Conservation (phyloP, 1,284 basidiomycete species). For the Leucoagaricus sp. region DNA sequence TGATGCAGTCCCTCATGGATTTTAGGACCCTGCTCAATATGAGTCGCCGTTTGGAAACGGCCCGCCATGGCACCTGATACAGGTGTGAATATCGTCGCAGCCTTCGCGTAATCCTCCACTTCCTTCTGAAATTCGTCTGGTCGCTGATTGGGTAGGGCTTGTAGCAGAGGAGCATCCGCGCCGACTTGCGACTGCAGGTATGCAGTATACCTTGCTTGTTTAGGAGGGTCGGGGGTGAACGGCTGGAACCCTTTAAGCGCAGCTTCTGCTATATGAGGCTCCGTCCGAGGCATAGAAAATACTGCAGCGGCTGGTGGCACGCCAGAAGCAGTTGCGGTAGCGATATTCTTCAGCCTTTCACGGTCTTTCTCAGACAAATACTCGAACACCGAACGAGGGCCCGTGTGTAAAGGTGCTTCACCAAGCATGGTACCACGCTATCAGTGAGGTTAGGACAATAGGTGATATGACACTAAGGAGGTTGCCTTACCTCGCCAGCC, state of each 20-base stretch:
- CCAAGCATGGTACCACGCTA: conserved; percentile 85
- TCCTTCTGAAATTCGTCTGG: conserved; percentile 80
- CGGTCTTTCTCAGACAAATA: conserved; percentile 90
- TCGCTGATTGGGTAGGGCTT: conserved; percentile 56
- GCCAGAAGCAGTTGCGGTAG: conserved; percentile 31
- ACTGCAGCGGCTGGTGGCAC: conserved; percentile 20
- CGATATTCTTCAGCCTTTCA: conserved; percentile 77
- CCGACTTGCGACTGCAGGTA: conserved; percentile 80
- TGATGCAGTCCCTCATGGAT: conserved; percentile 76
- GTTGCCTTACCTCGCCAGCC: conserved; percentile 67
- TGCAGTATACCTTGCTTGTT: conserved; percentile 84
- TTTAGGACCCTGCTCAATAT: conserved; percentile 63
- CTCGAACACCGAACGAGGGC: conserved; percentile 85
- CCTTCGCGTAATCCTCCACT: conserved; percentile 82
- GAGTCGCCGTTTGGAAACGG: conserved; percentile 81
- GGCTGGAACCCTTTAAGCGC: conserved; percentile 91
- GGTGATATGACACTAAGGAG: not conserved
- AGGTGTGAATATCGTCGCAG: conserved; percentile 90
- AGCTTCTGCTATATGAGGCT: conserved; percentile 81
- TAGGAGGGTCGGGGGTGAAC: conserved; percentile 75
- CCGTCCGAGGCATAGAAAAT: conserved; percentile 52
- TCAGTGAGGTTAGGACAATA: conserved; percentile 8
- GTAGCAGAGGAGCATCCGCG: conserved; percentile 43
- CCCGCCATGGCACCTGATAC: conserved; percentile 91
- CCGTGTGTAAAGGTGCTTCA: conserved; percentile 71